Evolutionary conservation across 441 rosid genomes (phyloP), one percentile per base, ranked within the genome.

Genomic region (Viola pubescens): DNA sequence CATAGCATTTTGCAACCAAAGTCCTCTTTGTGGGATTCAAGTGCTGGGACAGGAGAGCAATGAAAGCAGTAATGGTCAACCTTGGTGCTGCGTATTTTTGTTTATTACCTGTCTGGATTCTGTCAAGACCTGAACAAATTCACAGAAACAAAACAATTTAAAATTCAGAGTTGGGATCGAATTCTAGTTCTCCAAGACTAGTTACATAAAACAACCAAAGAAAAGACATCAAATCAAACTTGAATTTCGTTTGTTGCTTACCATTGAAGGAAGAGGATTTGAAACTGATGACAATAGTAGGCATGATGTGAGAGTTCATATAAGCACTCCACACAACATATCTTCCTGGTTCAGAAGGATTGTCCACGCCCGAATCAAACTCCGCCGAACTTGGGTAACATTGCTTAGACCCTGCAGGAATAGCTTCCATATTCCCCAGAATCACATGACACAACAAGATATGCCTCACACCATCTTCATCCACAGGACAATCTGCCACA

Each of bases 291-390:
- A 54, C 11, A 6, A 5, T 8, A 5, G 4, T 6, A 0, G 41
- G 57, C 12, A 54, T 5, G 7, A 54, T 38, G 4, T n/a, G 7
- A 54, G 58, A 38, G 13, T 54, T 54, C 58, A 54, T 54, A 45
- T 37, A 37, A 54, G 58, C 45, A 54, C 11, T 12, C 58, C 58
- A 54, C 44, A 54, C 58, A 40, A 54, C 45, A 2, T 37, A 54
- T 39, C 45, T 54, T 7, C 26, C 40, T 2, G 58, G 58, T 7
- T 5, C 11, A n/a, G 10, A 16, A 7, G 40, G 34, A 13, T 54
- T 12, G 34, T 54, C 58, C 14, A 54, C 58, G 2, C 58, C 58
- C 3, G 46, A 39, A 11, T 54, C 58, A 40, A 38, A 54, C 46
- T 54, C 46, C 37, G 3, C 26, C 5, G 58, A 54, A n/a, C 58